Conservation (phyloP, 768 basidiomycete species). For the Thelephora ganbajun region DNA sequence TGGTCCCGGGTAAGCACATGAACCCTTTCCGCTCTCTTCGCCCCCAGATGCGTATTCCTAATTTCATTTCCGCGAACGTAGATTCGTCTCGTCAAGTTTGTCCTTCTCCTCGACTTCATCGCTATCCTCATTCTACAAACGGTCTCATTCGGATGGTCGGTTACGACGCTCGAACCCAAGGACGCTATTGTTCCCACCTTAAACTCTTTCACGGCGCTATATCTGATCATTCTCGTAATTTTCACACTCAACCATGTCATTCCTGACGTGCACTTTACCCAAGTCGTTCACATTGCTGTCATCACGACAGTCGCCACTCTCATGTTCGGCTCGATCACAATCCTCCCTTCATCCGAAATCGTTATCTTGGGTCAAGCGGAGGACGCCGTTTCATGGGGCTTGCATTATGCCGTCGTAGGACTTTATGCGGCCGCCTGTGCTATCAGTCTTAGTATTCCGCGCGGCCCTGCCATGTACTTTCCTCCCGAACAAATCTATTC, state of each 20-base stretch:
- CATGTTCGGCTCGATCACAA: constrained; percentile 32
- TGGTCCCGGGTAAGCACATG: constrained; percentile 34
- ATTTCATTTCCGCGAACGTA: constrained; percentile 12
- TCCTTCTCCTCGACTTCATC: constrained; percentile 31
- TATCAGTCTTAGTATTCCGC: constrained; percentile 38
- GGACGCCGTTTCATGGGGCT: constrained; percentile 12
- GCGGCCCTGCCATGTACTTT: constrained; percentile 65
- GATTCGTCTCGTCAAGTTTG: constrained; percentile 47
- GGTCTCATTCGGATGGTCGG: constrained; percentile 40
- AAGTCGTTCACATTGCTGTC: constrained; percentile 42
- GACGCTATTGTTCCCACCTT: constrained; percentile 27
- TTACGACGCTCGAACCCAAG: constrained; percentile 14
- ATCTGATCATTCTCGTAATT: constrained; percentile 37
- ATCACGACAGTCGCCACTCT: constrained; percentile 36
- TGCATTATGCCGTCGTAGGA: constrained; percentile 41
- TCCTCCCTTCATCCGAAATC: constrained; percentile 37
- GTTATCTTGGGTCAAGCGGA: constrained; percentile 18
- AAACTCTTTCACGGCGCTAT: constrained; percentile 42
- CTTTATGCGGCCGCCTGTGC: constrained; percentile 33
- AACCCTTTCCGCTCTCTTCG: not conserved
- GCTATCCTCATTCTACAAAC: constrained; percentile 36
- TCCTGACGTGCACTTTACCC: constrained; percentile 19
- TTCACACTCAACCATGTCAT: constrained; percentile 35
- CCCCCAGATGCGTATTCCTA: not conserved
- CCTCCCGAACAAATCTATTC: constrained; percentile 65